These are phyloP conservation scores for Obelidium mucronatum DNA, from an alignment of 192 early-diverging fungal genomes.

Conservation along the genomic window DNA sequence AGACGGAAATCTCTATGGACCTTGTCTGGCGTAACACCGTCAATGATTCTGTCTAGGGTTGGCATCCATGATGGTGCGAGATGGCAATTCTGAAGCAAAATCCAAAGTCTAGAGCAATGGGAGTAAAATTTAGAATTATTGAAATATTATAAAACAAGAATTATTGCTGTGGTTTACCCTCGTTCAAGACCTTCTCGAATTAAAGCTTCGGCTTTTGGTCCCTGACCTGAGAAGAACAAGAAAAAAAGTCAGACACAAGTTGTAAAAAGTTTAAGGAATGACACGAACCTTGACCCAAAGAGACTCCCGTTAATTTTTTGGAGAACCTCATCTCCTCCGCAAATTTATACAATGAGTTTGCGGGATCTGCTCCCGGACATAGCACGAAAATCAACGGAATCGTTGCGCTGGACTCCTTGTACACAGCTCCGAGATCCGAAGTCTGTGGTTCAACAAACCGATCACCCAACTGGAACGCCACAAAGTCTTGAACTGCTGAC, in stretches of 20 bases:
- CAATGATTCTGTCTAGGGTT: conserved; percentile 62
- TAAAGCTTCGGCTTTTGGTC: conserved; percentile 62
- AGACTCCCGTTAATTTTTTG: conserved; percentile 62
- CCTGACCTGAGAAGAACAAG: conserved; percentile 56
- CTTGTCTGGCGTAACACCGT: conserved; percentile 60
- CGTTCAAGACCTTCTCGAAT: conserved; percentile 67
- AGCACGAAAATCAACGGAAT: conserved; percentile 66
- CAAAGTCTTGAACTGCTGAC: conserved; percentile 64
- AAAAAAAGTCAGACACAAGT: not conserved
- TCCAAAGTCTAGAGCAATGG: conserved; percentile 44
- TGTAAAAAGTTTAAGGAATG: not conserved
- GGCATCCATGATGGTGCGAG: conserved; percentile 69
- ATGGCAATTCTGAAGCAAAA: conserved; percentile 67
- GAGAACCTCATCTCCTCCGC: conserved; percentile 67
- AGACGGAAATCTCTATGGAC: conserved; percentile 65
- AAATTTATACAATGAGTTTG: conserved; percentile 64
- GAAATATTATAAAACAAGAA: not conserved
- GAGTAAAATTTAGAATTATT: not conserved
- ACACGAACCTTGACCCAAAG: conserved; percentile 57
- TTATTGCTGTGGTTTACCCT: conserved; percentile 29
- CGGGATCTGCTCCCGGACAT: conserved; percentile 66
- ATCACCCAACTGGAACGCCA: conserved; percentile 57
- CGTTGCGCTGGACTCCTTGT: conserved; percentile 62
- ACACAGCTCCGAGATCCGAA: conserved; percentile 59
- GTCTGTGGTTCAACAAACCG: conserved; percentile 66